phyloP scores from a whole-genome alignment of 2,329 filamentous ascomycete species.

The Ceratocystis variospora region DNA sequence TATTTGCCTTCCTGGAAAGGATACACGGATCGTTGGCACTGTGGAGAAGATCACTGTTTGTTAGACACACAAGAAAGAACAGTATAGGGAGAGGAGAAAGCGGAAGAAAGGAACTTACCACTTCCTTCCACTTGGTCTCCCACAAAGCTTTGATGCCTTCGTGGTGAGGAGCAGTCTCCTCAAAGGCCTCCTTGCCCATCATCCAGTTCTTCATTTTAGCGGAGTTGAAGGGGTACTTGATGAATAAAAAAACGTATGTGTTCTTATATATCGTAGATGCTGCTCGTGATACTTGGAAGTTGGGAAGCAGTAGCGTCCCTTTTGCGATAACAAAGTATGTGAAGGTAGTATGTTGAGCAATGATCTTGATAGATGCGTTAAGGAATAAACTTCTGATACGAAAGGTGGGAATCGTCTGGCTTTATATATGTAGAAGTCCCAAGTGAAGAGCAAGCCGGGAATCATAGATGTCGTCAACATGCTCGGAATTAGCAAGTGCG shows the following conservation, averaged over 20 bases:
- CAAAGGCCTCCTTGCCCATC: constrained; percentile 33
- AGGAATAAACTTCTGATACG: too few relatives aligned
- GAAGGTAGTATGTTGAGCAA: too few relatives aligned
- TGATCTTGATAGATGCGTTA: too few relatives aligned
- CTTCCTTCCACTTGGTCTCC: constrained; percentile 64
- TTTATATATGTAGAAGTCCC: background rate
- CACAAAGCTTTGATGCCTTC: constrained; percentile 49
- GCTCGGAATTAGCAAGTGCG: too few relatives aligned
- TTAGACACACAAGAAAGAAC: background rate
- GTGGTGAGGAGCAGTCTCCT: constrained; percentile 41
- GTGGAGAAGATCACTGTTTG: background rate
- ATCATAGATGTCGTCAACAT: background rate
- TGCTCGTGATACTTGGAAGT: too few relatives aligned
- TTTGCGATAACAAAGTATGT: too few relatives aligned
- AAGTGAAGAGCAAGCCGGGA: background rate
- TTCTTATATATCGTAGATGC: too few relatives aligned
- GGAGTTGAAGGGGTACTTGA: background rate
- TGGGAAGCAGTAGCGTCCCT: too few relatives aligned
- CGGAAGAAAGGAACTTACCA: constrained; percentile 32
- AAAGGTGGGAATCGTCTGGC: background rate
- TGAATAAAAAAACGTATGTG: too few relatives aligned
- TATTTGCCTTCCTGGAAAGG: constrained; percentile 60
- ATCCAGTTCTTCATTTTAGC: constrained; percentile 25
- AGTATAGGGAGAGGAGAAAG: background rate
- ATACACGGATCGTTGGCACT: constrained; percentile 50